Conservation (phyloP, 768 basidiomycete species). For the Tricholoma saponaceum region DNA sequence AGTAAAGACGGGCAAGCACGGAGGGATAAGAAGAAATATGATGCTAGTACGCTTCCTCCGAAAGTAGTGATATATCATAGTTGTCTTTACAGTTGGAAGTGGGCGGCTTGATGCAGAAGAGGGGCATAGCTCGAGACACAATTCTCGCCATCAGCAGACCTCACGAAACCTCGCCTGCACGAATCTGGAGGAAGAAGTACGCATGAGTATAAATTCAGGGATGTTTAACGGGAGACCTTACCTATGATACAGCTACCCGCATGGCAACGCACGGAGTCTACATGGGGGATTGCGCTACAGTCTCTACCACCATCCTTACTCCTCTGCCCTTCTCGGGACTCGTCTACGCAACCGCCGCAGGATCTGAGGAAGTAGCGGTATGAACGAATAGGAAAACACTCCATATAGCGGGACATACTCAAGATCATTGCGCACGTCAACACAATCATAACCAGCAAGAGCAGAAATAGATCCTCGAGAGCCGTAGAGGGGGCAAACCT, state of each 20-base stretch:
- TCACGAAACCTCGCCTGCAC: constrained; percentile 16
- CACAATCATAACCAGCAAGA: constrained; percentile 18
- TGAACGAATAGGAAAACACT: not conserved
- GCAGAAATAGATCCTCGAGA: constrained; percentile 1
- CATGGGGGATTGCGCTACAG: constrained; percentile 40
- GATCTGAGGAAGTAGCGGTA: constrained; percentile 11
- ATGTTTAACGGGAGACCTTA: constrained; percentile 15
- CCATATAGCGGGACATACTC: constrained; percentile 14
- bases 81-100: not conserved
- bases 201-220: not conserved
- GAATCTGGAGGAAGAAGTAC: constrained; percentile 7
- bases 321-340: constrained; percentile 8
- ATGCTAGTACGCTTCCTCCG: not conserved
- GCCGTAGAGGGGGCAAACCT: constrained; percentile 21
- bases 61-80: not conserved
- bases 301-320: constrained; percentile 32
- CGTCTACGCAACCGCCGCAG: constrained; percentile 25
- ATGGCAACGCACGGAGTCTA: constrained; percentile 32
- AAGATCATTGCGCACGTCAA: constrained; percentile 20
- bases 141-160: constrained; percentile 12
- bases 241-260: constrained; percentile 33
- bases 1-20: no score
- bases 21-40: not conserved
- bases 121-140: constrained; percentile 2
- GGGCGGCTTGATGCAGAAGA: not conserved